phyloP scores from a whole-genome alignment of 1,284 basidiomycete species.

The Afroboletus lepidellus region DNA sequence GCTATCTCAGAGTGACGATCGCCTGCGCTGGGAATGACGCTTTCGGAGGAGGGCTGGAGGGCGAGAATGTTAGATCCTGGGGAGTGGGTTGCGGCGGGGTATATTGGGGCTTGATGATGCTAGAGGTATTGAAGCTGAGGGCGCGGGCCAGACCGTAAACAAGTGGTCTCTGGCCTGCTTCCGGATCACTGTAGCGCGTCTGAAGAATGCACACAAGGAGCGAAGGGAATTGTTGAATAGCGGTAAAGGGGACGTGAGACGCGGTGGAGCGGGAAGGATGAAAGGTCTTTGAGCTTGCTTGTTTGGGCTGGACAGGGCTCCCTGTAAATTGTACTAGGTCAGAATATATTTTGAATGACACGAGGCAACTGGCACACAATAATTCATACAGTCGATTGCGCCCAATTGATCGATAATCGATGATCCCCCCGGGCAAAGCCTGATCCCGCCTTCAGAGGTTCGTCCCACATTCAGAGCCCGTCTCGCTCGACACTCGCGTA shows the following conservation, averaged over 20 bases:
- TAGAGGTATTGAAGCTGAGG: constrained; percentile 26
- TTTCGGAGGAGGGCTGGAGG: constrained; percentile 2
- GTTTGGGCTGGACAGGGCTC: too few relatives aligned
- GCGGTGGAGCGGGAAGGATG: constrained; percentile 30
- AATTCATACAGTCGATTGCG: too few relatives aligned
- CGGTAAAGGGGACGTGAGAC: background rate
- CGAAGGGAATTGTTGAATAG: constrained; percentile 6
- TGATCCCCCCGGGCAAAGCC: too few relatives aligned
- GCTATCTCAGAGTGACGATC: constrained; percentile 34
- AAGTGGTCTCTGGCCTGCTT: constrained; percentile 53
- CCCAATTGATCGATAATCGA: too few relatives aligned
- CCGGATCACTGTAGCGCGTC: constrained; percentile 49
- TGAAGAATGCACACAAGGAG: constrained; percentile 24
- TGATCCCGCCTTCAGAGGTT: too few relatives aligned
- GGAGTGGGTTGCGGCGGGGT: constrained; percentile 59
- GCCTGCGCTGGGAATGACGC: constrained; percentile 5
- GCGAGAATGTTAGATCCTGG: constrained; percentile 32
- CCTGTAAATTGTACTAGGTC: too few relatives aligned
- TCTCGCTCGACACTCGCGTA: too few relatives aligned
- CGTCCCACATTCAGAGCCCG: too few relatives aligned
- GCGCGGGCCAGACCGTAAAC: constrained; percentile 27
- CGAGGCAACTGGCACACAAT: too few relatives aligned
- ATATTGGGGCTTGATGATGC: constrained; percentile 42
- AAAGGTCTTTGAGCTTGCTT: constrained; percentile 19
- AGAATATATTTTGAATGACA: too few relatives aligned